Conservation (phyloP, 495 filamentous ascomycete species). For the Aspergillus affinis region DNA sequence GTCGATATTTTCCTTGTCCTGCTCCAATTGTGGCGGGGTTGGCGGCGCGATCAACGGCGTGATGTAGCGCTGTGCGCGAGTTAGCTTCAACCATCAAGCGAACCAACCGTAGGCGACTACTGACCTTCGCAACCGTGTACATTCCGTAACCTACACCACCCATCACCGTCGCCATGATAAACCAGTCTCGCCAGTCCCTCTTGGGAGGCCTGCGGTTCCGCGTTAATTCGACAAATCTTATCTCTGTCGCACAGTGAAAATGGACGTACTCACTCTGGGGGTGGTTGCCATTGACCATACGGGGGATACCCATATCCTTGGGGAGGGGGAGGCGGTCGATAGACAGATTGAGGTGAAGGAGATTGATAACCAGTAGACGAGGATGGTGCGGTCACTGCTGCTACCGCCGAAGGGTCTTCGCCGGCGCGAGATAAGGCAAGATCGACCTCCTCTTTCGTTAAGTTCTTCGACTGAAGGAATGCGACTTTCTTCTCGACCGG, state of each 20-base stretch:
- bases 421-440: constrained; percentile 73
- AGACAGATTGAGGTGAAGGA: constrained; percentile 49
- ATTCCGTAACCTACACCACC: constrained; percentile 82
- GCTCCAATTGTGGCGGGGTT: constrained; percentile 86
- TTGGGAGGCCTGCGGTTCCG: constrained; percentile 51
- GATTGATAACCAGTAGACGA: constrained; percentile 44
- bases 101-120: constrained; percentile 25
- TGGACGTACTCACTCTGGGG: constrained; percentile 52
- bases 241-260: background rate
- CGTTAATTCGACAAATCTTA: background rate
- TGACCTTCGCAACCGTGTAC: constrained; percentile 79
- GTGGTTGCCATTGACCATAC: constrained; percentile 71
- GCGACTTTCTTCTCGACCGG: constrained; percentile 90
- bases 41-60: constrained; percentile 87
- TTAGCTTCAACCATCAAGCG: constrained; percentile 12
- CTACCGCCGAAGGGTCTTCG: constrained; percentile 45
- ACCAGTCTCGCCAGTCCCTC: constrained; percentile 97
- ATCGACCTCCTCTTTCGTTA: constrained; percentile 94
- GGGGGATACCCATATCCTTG: constrained; percentile 67
- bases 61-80: constrained; percentile 70
- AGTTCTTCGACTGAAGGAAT: constrained; percentile 94
- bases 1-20: constrained; percentile 90
- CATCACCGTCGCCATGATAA: constrained; percentile 93
- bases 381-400: constrained; percentile 32
- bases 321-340: constrained; percentile 54